Evolutionary conservation across 768 basidiomycete species (phyloP), one percentile per base, ranked within the genome.

Genomic region (Lactarius psammicola): DNA sequence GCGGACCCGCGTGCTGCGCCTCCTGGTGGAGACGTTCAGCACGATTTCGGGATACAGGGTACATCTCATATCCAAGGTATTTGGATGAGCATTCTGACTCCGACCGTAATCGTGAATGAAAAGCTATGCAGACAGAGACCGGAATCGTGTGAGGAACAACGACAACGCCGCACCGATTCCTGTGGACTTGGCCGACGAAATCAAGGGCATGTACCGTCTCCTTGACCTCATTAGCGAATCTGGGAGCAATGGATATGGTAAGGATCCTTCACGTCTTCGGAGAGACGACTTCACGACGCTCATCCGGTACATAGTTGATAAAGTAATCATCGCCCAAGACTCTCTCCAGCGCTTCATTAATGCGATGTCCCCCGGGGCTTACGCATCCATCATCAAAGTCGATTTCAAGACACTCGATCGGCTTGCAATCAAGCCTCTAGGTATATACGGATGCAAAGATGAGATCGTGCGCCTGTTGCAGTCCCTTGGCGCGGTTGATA

Each of bases 301-400:
- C 40, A 11, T 53, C 7, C 28, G 11, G 28, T 23, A 6, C 33
- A 6, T 20, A 85, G 85, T 85, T 49, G 84, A 85, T 67, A 87
- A 87, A 70, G 79, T 87, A 38, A 81, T 87, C 73, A 86, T 87
- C 38, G 76, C 77, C 2, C 83, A 84, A 71, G 75, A 79, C 2
- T 81, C 82, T 1, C 73, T 87, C 10, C 73, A 75, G 65, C 64
- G 74, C 7, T 80, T 86, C 58, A 78, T 84, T 66, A 82, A 86
- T 58, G 71, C 70, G 23, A 46, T 85, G 10, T 75, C 68, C 46
- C 83, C 85, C 0, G 80, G 82, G 1, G 80, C 86, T 6, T 86
- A 84, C 67, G 63, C 68, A 1, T 82, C 83, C 0, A 74, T 85
- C 42, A 42, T 20, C 2, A 42, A 42, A 20, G 18, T 42, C 18